phyloP scores from a whole-genome alignment of 306 rosid genomes.

The Fragaria nilgerrensis region DNA sequence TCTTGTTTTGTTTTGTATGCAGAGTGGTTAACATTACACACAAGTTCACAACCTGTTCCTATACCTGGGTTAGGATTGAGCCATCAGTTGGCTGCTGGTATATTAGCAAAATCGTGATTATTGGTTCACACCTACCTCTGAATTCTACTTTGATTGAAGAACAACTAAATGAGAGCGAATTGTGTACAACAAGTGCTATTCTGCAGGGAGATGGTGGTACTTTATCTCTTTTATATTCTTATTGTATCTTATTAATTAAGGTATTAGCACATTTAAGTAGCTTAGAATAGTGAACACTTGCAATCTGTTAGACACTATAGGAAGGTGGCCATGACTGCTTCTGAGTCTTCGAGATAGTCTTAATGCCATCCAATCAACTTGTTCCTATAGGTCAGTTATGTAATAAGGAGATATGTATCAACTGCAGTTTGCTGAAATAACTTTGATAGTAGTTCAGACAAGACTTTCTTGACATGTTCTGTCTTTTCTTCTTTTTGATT shows the following conservation, averaged over 20 bases:
- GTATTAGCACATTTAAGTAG: neutral
- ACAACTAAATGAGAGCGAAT: neutral
- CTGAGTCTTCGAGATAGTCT: neutral
- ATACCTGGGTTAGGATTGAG: neutral
- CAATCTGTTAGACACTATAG: neutral
- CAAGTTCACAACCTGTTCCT: neutral
- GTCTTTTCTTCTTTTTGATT: neutral
- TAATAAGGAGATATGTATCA: neutral
- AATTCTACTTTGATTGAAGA: neutral
- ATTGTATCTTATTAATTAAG: neutral
- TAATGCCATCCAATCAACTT: neutral
- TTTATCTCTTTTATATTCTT: neutral
- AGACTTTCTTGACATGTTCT: neutral
- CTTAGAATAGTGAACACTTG: neutral
- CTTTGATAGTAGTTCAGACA: neutral
- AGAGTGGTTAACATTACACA: neutral
- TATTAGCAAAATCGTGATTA: neutral
- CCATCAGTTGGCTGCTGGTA: conserved; percentile 1
- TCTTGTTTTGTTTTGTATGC: neutral
- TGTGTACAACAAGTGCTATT: neutral
- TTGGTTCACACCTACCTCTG: neutral
- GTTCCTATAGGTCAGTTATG: neutral
- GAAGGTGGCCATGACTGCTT: neutral
- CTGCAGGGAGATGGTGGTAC: neutral
- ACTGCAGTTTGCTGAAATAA: neutral